Evolutionary conservation across 192 early-diverging fungal genomes (phyloP), one percentile per base, ranked within the genome.

Genomic region (Coemansia sp.): DNA sequence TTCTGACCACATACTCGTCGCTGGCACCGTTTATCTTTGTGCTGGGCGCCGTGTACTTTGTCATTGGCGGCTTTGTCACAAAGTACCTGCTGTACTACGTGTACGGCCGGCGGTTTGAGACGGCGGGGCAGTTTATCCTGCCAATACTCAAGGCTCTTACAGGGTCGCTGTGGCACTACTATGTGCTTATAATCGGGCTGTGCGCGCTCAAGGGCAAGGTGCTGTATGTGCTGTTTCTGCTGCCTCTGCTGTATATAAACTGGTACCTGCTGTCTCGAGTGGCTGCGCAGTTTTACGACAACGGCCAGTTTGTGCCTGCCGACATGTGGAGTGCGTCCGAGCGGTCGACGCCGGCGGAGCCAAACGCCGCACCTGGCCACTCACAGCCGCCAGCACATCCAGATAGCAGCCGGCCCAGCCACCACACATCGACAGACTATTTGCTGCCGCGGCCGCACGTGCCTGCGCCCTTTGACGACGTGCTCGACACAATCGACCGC

Each of bases 11-110:
- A 3, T 93, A 93, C 72, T 91, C 90, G 15, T 85, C 87, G 49
- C 77, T 93, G 21, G 78, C 82, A 5, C 90, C 91, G 4, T 62
- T 89, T 8, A 86, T 93, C 28, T 76, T 91, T 51, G 71, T 87
- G 28, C 86, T 91, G 69, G 89, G 87, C 9, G 71, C 83, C 17
- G 63, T 90, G 22, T 93, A 89, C 62, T 91, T 87, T 59, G 66
- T 69, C 9, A 57, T 90, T 25, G 82, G 84, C 3, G 89, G 86
- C 22, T 60, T 91, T 21, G 85, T 87, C 12, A 85, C 80, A 65
- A 91, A 91, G 73, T 93, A 93, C 70, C 83, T 89, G 61, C 69
- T 89, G 4, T 83, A 90, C 54, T 91, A 90, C 69, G 88, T 92
- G 5, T 89, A 90, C 57, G 86, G 88, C 53, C 82, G 89, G 54